These are phyloP conservation scores for Rhizopogon roseolus DNA, from an alignment of 768 basidiomycete genomes.

Conservation along the genomic window DNA sequence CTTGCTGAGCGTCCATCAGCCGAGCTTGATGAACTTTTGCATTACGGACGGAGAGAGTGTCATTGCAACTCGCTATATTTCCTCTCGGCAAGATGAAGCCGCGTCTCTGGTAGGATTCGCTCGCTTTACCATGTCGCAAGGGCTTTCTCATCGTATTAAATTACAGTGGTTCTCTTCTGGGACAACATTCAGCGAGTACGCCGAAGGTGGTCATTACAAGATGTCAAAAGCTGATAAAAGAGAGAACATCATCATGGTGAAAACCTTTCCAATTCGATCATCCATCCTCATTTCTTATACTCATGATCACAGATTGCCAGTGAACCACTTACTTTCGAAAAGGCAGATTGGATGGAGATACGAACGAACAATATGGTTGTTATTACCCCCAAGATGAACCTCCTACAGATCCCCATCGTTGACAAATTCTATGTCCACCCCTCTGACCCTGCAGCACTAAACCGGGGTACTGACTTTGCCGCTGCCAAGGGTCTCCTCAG, in stretches of 20 bases:
- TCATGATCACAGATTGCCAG: conserved; percentile 58
- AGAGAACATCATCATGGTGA: conserved; percentile 91
- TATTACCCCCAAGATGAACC: conserved; percentile 93
- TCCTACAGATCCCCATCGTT: conserved; percentile 89
- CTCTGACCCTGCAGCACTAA: conserved; percentile 67
- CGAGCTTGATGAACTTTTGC: conserved; percentile 92
- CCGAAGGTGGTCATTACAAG: conserved; percentile 84
- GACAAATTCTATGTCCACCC: conserved; percentile 92
- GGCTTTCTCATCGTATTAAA: neutral
- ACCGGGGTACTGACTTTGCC: conserved; percentile 78
- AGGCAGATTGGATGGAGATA: conserved; percentile 99
- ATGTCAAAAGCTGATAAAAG: conserved; percentile 96
- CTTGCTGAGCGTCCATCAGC: conserved; percentile 35
- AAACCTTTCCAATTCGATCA: conserved; percentile 3
- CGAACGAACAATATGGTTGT: conserved; percentile 94
- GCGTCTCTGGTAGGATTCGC: conserved; percentile 63
- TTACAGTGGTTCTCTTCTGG: conserved; percentile 91
- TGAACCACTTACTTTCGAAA: conserved; percentile 95
- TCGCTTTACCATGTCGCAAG: conserved; percentile 4
- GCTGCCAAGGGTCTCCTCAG: conserved; percentile 82
- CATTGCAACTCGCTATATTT: conserved; percentile 92
- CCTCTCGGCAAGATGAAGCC: conserved; percentile 86
- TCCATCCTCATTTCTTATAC: conserved; percentile 7
- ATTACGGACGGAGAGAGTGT: conserved; percentile 95
- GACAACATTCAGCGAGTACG: conserved; percentile 88